Base-by-base conservation (phyloP, 1,139 yeast species). In the Nadsonia starkeyi-henricii region DNA sequence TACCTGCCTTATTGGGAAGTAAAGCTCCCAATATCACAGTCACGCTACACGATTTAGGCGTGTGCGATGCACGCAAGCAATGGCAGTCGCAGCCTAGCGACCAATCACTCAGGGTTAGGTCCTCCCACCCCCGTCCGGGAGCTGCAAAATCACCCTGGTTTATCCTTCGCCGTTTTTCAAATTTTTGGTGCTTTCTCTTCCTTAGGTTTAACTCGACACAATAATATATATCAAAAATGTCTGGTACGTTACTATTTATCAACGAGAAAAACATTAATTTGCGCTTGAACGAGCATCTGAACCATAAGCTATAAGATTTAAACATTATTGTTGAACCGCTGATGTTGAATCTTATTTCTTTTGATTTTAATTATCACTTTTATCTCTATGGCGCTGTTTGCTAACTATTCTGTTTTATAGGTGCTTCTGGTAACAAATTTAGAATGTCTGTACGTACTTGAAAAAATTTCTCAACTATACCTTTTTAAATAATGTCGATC, bases 361-460 rank as follows among this genome's bases (percentile, higher is more conserved):
- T 23, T 5, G 28, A 9, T 23, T 23, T 23, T 5, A 9, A 9
- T 23, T 23, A 5, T 23, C 9, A 5, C 9, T 9, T 23, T 33
- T 5, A 9, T 33, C 39, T 33, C 4, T 33, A 5, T n/a, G 39
- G 15, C 17, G 4, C 15, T 4, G 39, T 33, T 33, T 33, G 12
- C 39, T 33, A 33, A 33, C 17, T 26, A 26, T 12, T 33, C 39
- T 33, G 28, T 23, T 23, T 23, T 5, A 33, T 33, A 33, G 94
- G 94, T 80, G 93, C 96, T 79, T 86, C 95, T 77, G 98, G 98
- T 80, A 91, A 89, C 84, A 91, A 91, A 80, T 91, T 84, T 85
- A 88, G 96, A 80, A 85, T 89, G 89, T 86, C 96, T 75, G 94
- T 85, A 84, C 74, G 95, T 82, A 62, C 36, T 19, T 28, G 28